Evolutionary conservation across 1,284 basidiomycete genomes (phyloP), one percentile per base, ranked within the genome.

Genomic region (Irpex rosettiformis): DNA sequence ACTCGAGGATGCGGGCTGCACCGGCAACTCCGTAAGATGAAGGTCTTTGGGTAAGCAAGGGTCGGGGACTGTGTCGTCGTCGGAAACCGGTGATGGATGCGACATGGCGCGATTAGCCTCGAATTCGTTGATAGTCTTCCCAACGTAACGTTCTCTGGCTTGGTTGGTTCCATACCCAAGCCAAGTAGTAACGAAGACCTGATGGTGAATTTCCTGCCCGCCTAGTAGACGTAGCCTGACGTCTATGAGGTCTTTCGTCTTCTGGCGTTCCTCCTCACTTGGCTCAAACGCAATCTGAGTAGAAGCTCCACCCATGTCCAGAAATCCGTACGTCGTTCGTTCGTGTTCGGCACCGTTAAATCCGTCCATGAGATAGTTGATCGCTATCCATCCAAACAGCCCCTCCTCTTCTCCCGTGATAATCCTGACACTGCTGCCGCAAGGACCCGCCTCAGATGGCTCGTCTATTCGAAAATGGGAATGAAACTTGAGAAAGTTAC

Each of bases 351-450:
- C 78, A 13, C 85, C 84, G 13, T 81, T 80, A 70, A 99, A 99
- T 1, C 96, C 96, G 69, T 99, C 93, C 94, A 98, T 97, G 48
- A 99, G 87, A 72, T 99, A 99, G 73, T 99, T 99, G 70, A 98
- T 94, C 0, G 96, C 94, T 57, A 99, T 94, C 97, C 97, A 99
- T 1, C 97, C 97, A 72, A 96, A 97, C 52, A 98, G 76, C 0
- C 97, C 97, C 70, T 99, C 97, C 72, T 99, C 96, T 73, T 99
- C 96, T 54, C 97, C 97, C 1, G 93, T 92, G 67, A 99, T 99
- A 66, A 99, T 94, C 58, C 93, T 87, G 2, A 99, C 88, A 65
- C 91, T 95, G 55, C 92, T 85, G 13, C 91, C 89, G 72, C 96
- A 98, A 2, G 90, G 91, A 3, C 91, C 91, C 33, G 77, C 77